These are phyloP conservation scores for Dillenia suffruticosa DNA, from an alignment of 164 flowering plant species.

Conservation along the genomic window DNA sequence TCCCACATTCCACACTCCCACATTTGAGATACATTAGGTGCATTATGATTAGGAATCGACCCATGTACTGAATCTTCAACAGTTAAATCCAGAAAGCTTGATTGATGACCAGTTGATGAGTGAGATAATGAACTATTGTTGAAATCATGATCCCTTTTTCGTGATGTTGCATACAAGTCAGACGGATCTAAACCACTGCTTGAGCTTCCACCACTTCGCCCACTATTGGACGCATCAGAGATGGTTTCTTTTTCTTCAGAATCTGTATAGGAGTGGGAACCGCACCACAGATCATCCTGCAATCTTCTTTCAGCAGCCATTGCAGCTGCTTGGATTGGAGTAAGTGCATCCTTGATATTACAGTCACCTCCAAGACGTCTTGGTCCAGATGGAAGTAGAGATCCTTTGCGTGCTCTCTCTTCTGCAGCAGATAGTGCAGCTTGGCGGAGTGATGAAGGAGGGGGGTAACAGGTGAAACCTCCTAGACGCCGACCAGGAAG, in stretches of 20 bases:
- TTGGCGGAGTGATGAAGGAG: slow-evolving; percentile 63
- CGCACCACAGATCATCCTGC: slow-evolving; percentile 96
- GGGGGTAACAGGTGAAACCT: slow-evolving; percentile 68
- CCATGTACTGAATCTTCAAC: slow-evolving; percentile 18
- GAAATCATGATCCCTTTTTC: slow-evolving; percentile 33
- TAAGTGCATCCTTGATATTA: slow-evolving; percentile 71
- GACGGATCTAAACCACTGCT: slow-evolving; percentile 15
- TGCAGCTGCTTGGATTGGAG: slow-evolving; percentile 97
- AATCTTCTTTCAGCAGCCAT: slow-evolving; percentile 98
- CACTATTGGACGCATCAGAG: slow-evolving; percentile 13
- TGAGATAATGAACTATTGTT: slow-evolving; percentile 8
- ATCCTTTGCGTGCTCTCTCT: slow-evolving; percentile 52
- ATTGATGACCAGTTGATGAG: slow-evolving; percentile 9
- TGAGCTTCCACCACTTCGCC: slow-evolving; percentile 26
- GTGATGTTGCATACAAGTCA: slow-evolving; percentile 12
- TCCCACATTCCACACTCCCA: slow-evolving; percentile 42
- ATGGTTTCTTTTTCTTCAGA: slow-evolving; percentile 32
- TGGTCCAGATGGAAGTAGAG: slow-evolving; percentile 82
- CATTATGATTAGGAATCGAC: slow-evolving; percentile 6
- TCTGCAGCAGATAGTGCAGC: slow-evolving; percentile 78
- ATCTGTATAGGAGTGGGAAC: slow-evolving; percentile 40
- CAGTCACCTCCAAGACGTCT: slow-evolving; percentile 89
- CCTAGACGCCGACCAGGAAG: slow-evolving; percentile 83
- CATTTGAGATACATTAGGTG: slow-evolving; percentile 7
- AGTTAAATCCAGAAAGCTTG: slow-evolving; percentile 24